These are phyloP conservation scores for Boletus rubroflammeus DNA, from an alignment of 768 basidiomycete species.

Conservation along the genomic window DNA sequence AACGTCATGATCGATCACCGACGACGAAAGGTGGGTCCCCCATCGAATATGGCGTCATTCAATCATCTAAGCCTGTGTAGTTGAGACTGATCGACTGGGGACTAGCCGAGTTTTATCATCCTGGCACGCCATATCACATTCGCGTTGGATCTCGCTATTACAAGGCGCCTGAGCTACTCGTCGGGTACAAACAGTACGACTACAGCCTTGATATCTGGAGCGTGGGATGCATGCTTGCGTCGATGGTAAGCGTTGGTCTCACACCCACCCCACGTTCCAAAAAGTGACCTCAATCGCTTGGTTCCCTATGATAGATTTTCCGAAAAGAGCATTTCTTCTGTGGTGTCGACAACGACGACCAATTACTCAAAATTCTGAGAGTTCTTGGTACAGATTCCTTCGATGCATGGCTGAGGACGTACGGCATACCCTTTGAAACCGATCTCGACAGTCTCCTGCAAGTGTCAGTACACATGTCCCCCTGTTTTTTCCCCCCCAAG, in stretches of 20 bases:
- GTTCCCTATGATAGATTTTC: constrained; percentile 48
- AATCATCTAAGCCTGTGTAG: constrained; percentile 25
- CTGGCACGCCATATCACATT: constrained; percentile 66
- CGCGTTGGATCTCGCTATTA: constrained; percentile 70
- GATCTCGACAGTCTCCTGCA: constrained; percentile 54
- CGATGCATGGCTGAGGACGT: constrained; percentile 54
- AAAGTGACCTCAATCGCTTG: not conserved
- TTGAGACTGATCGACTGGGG: constrained; percentile 72
- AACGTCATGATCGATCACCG: constrained; percentile 75
- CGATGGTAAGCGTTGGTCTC: constrained; percentile 49
- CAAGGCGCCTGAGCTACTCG: constrained; percentile 69
- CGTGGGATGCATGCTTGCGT: constrained; percentile 70
- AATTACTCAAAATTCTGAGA: constrained; percentile 65
- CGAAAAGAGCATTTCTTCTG: constrained; percentile 74
- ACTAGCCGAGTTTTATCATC: constrained; percentile 73
- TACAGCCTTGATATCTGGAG: constrained; percentile 74
- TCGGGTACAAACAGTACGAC: constrained; percentile 70
- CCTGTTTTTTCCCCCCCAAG: not conserved
- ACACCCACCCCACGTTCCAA: not conserved
- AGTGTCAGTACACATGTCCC: constrained; percentile 33
- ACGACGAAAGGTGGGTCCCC: constrained; percentile 47
- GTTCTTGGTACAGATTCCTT: constrained; percentile 66
- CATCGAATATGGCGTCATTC: not conserved
- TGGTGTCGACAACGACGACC: constrained; percentile 71
- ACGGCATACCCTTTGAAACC: constrained; percentile 64